Percentiles rank a stretch among this genome's conserved stretches.
Conservation (phyloP, 73 alveolate species). For the Tetrahymena borealis region DNA sequence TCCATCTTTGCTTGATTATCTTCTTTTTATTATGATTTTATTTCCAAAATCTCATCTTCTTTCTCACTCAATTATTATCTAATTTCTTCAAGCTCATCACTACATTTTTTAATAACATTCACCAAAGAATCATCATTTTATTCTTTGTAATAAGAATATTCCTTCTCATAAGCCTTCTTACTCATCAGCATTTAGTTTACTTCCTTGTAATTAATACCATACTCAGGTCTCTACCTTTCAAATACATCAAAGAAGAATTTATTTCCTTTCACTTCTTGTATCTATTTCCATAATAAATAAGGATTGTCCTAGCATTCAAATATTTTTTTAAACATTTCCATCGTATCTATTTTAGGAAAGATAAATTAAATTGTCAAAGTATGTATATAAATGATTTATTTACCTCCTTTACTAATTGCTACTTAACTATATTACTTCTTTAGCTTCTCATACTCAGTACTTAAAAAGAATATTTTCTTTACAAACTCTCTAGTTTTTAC, state of each 20-base stretch:
- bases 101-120: background rate
- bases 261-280: conserved; percentile 24
- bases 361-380: background rate
- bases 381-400: background rate
- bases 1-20: background rate
- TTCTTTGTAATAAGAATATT: conserved; percentile 18
- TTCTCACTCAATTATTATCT: background rate
- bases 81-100: background rate
- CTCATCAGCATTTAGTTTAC: conserved; percentile 27
- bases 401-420: background rate
- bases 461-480: conserved; percentile 5
- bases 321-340: conserved; percentile 7
- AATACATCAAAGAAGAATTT: conserved; percentile 24
- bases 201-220: conserved; percentile 38
- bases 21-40: background rate
- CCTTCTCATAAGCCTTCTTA: conserved; percentile 31
- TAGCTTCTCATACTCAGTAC: background rate
- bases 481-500: conserved; percentile 10
- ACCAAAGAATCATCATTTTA: background rate
- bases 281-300: conserved; percentile 27
- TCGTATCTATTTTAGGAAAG: background rate
- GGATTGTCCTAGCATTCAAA: conserved; percentile 18
- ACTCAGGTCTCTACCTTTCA: conserved; percentile 29
- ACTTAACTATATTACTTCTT: background rate
- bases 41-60: background rate